phyloP scores from a whole-genome alignment of 805 yeast genomes.

The Monosporozyma yasuniensis region DNA sequence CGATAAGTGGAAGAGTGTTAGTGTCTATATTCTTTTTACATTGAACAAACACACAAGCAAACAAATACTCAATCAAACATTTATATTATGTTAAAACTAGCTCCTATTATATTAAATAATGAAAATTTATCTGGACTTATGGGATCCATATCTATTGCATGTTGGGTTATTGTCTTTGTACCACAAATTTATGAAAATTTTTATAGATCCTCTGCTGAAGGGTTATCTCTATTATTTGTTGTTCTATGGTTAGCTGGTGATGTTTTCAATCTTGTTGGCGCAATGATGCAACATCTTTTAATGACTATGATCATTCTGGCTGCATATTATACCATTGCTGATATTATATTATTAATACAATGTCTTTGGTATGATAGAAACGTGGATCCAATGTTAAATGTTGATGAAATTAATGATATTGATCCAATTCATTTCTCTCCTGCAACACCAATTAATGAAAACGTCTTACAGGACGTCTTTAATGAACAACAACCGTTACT shows the following conservation, averaged over 20 bases:
- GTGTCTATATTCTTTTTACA: too few species aligned
- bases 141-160: constrained; percentile 83
- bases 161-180: constrained; percentile 96
- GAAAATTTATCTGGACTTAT: constrained; percentile 65
- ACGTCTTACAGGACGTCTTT: constrained; percentile 43
- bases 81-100: constrained; percentile 11
- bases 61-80: too few species aligned
- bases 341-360: constrained; percentile 72
- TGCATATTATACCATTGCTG: constrained; percentile 86
- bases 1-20: too few species aligned
- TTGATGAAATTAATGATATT: constrained; percentile 32
- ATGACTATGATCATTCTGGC: constrained; percentile 94
- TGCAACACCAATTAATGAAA: constrained; percentile 73
- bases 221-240: constrained; percentile 77
- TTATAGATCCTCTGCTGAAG: constrained; percentile 77
- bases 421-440: constrained; percentile 80
- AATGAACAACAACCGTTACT: constrained; percentile 29
- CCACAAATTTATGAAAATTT: constrained; percentile 94
- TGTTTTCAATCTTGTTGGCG: constrained; percentile 86
- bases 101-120: constrained; percentile 54
- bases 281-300: constrained; percentile 77
- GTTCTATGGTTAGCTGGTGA: constrained; percentile 91
- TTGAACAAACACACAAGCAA: too few species aligned
- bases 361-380: constrained; percentile 61
- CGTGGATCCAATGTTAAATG: constrained; percentile 7